Evolutionary conservation across 2,329 filamentous ascomycete genomes (phyloP).

Genomic region (Pestalotiopsis sp.): DNA sequence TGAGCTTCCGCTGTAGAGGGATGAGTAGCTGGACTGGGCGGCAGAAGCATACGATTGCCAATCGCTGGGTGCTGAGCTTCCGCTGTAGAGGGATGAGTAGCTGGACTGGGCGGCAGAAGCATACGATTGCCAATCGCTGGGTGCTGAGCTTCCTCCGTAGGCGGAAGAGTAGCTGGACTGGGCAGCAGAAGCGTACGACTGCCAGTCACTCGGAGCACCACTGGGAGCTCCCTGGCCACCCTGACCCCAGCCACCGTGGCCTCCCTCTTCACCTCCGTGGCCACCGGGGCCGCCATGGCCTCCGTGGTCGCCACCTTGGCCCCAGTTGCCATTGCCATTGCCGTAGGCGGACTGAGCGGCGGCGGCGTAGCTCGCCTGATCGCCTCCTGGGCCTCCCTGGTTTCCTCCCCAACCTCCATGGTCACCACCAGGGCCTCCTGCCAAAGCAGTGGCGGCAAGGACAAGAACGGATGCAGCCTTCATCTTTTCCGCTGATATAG

Average conservation of each 20-base stretch:
- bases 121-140: background rate
- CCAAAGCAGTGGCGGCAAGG: slow-evolving; percentile 26
- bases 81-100: background rate
- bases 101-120: background rate
- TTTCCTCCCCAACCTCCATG: background rate
- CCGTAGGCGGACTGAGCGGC: too few relatives aligned
- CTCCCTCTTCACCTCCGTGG: background rate
- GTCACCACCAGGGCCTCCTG: slow-evolving; percentile 14
- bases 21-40: background rate
- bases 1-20: background rate
- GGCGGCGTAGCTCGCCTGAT: too few relatives aligned
- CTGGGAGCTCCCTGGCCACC: background rate
- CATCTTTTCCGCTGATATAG: slow-evolving; percentile 22
- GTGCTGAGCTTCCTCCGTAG: background rate
- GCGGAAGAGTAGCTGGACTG: background rate
- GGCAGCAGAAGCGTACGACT: background rate
- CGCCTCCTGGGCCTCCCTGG: background rate
- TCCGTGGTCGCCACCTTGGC: background rate
- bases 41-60: background rate
- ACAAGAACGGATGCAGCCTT: slow-evolving; percentile 26
- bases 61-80: background rate
- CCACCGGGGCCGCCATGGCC: background rate
- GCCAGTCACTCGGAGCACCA: background rate
- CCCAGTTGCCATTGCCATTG: background rate
- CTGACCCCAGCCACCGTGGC: background rate